Conservation (phyloP, 2,329 filamentous ascomycete species). For the Lachnellula hyalina region DNA sequence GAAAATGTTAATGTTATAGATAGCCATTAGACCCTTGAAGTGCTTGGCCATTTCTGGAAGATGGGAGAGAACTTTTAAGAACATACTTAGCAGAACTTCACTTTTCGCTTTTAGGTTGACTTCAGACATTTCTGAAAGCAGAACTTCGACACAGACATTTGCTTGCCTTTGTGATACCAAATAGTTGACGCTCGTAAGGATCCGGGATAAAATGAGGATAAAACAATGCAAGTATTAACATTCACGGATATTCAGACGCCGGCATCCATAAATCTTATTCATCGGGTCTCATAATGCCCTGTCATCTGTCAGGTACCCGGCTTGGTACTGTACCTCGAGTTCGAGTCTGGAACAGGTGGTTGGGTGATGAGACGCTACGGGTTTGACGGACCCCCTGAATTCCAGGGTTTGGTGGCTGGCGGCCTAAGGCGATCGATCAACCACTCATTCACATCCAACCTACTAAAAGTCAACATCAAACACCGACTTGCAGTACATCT, state of each 20-base stretch:
- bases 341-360: slow-evolving; percentile 2
- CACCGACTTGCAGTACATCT: neutral
- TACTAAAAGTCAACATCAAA: neutral
- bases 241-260: slow-evolving; percentile 9
- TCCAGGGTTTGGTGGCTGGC: neutral
- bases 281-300: neutral
- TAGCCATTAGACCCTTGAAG: neutral
- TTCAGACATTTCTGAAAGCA: neutral
- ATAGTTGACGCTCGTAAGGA: neutral
- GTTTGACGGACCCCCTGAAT: slow-evolving; percentile 2
- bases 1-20: slow-evolving; percentile 14
- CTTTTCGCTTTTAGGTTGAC: neutral
- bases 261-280: neutral
- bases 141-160: neutral
- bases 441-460: neutral
- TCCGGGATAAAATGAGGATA: neutral
- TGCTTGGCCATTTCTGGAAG: neutral
- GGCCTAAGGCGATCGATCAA: neutral
- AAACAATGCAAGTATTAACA: neutral
- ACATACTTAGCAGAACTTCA: neutral
- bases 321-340: too few relatives aligned
- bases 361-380: slow-evolving; percentile 4
- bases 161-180: neutral
- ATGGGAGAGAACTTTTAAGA: neutral
- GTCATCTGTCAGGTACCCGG: neutral